Conservation (phyloP, 495 filamentous ascomycete species). For the Aspergillus bertholletiae region DNA sequence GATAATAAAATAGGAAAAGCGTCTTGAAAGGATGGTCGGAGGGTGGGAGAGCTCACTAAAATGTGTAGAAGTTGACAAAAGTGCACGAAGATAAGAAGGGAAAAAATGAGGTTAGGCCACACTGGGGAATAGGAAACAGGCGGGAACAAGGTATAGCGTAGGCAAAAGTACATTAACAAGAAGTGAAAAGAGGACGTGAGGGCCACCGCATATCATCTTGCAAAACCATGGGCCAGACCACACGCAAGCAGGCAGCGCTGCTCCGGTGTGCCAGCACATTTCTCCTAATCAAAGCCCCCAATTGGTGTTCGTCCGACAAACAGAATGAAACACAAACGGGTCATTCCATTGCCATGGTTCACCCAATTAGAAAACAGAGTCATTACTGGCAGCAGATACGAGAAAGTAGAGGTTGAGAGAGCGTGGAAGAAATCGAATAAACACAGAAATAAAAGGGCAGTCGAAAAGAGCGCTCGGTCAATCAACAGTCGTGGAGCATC, state of each 20-base stretch:
- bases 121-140: constrained; percentile 34
- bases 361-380: constrained; percentile 31
- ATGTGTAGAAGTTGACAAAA: constrained; percentile 23
- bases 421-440: constrained; percentile 33
- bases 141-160: constrained; percentile 46
- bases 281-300: constrained; percentile 21
- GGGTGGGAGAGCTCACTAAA: constrained; percentile 27
- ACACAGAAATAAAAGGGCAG: constrained; percentile 35
- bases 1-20: constrained; percentile 16
- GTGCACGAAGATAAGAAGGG: constrained; percentile 27
- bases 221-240: constrained; percentile 19
- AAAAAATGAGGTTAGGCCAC: constrained; percentile 29
- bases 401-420: constrained; percentile 32
- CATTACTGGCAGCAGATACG: constrained; percentile 32
- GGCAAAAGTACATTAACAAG: constrained; percentile 53
- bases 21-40: constrained; percentile 26
- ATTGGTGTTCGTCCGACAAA: constrained; percentile 14
- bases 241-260: constrained; percentile 15
- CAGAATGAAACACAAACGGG: constrained; percentile 9
- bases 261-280: constrained; percentile 23
- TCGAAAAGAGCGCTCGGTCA: constrained; percentile 26
- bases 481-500: constrained; percentile 30
- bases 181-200: constrained; percentile 41
- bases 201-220: constrained; percentile 21
- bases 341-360: constrained; percentile 21